Evolutionary conservation across 164 flowering plant genomes (phyloP), one percentile per base, ranked within the genome.

Genomic region (Vitis vinifera): DNA sequence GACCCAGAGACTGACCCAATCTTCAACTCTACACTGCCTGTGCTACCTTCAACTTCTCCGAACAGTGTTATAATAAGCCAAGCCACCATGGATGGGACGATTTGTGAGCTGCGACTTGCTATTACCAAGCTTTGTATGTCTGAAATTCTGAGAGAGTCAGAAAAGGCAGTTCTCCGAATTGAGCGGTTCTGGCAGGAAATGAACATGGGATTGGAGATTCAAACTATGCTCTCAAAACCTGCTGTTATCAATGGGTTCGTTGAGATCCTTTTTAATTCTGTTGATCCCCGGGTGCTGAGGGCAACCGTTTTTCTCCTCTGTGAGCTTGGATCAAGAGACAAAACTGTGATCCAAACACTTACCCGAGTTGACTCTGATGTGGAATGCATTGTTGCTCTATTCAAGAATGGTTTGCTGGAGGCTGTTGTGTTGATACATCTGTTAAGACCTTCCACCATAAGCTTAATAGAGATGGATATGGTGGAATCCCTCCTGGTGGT

Each of bases 191-290:
- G 94, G 93, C 63, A 57, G 64, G 87, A 86, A 67, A 76, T 76
- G 4, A 78, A 72, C 63, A 56, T 76, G 73, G 82, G 80, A 14
- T 65, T 58, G 6, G 91, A 88, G 52, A 79, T 86, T 58, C 85
- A 72, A 61, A 70, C 51, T 17, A 73, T 83, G 80, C 82, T 91
- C 17, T 80, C 87, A 10, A 88, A 83, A 70, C 90, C 94, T 65
- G 82, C 90, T 0, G 87, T 88, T 15, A 75, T 91, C 10, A 88
- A 85, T 75, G 91, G 89, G 47, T 86, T 91, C 65, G 86, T 91
- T 56, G 97, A 91, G 83, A 81, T 89, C 15, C 82, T 91, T 30
- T 84, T 88, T 81, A 88, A 85, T 73, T 89, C 94, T 14, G 81
- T 87, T 16, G 88, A 89, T 75, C 73, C 80, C 56, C 69, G 30